phyloP scores from a whole-genome alignment of 208 protist genomes.

The Crithidia thermophila region DNA sequence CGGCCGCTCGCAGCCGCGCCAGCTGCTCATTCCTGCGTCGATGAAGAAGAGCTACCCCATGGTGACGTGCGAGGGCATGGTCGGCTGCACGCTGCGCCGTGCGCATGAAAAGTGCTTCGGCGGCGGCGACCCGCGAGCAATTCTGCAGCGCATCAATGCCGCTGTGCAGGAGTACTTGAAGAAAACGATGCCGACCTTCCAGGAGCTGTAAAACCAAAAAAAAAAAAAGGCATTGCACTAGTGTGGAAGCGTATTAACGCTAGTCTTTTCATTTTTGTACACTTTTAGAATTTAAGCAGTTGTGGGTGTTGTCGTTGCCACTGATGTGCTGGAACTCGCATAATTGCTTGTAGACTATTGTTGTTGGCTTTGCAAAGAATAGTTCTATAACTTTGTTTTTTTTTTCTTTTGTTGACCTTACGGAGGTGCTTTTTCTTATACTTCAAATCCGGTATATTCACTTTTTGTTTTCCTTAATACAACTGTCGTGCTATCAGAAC shows the following conservation, averaged over 20 bases:
- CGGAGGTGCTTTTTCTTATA: too few species aligned
- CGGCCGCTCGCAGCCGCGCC: slow-evolving; percentile 37
- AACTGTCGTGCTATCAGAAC: too few species aligned
- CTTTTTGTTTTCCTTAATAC: too few species aligned
- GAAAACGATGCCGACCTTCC: slow-evolving; percentile 12
- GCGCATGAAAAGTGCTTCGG: slow-evolving; percentile 43
- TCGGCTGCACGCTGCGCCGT: slow-evolving; percentile 43
- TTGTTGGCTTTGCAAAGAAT: too few species aligned
- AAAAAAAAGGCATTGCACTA: neutral
- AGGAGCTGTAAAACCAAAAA: slow-evolving; percentile 12
- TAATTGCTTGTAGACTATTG: too few species aligned
- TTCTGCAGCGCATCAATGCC: slow-evolving; percentile 37
- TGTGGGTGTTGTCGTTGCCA: too few species aligned
- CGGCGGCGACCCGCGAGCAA: slow-evolving; percentile 33
- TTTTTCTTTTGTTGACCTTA: too few species aligned
- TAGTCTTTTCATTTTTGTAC: neutral
- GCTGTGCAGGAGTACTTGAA: slow-evolving; percentile 42
- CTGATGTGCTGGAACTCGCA: too few species aligned
- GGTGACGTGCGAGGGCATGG: slow-evolving; percentile 46
- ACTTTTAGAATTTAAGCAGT: too few species aligned
- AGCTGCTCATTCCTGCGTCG: slow-evolving; percentile 45
- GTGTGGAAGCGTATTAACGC: neutral
- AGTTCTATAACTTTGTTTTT: too few species aligned
- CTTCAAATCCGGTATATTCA: too few species aligned
- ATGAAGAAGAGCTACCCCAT: slow-evolving; percentile 46